These are phyloP conservation scores for Trichoderma lentiforme DNA, from an alignment of 2,329 filamentous ascomycete genomes.

Conservation along the genomic window DNA sequence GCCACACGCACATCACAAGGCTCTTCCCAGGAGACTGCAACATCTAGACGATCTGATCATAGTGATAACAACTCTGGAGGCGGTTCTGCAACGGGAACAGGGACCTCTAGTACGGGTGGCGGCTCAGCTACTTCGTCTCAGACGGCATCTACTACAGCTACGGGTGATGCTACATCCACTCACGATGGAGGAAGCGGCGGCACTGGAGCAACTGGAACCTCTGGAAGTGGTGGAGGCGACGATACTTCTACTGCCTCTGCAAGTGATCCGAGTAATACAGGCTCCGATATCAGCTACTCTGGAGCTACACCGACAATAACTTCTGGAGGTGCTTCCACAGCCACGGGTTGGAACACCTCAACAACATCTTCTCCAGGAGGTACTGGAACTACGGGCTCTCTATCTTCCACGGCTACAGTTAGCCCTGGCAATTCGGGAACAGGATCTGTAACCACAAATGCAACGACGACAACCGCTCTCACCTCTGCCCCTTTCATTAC, in stretches of 20 bases:
- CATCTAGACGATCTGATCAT: not conserved
- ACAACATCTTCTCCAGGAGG: not conserved
- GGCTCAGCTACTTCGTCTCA: not conserved
- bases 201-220: not conserved
- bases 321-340: not conserved
- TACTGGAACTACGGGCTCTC: not conserved
- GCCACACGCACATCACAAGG: not conserved
- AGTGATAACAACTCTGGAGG: not conserved
- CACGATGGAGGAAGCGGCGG: not conserved
- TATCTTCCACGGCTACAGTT: not conserved
- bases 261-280: not conserved
- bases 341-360: slow-evolving; percentile 13
- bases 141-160: not conserved
- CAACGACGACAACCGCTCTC: not conserved
- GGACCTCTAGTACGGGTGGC: not conserved
- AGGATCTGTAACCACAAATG: not conserved
- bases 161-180: not conserved
- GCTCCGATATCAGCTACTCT: not conserved
- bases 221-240: not conserved
- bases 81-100: not conserved
- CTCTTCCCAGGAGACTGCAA: not conserved
- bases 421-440: not conserved
- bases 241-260: not conserved
- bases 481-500: slow-evolving; percentile 17
- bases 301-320: not conserved